Base-by-base conservation (phyloP, 2,329 filamentous ascomycete species). In the Neonectria sp. region DNA sequence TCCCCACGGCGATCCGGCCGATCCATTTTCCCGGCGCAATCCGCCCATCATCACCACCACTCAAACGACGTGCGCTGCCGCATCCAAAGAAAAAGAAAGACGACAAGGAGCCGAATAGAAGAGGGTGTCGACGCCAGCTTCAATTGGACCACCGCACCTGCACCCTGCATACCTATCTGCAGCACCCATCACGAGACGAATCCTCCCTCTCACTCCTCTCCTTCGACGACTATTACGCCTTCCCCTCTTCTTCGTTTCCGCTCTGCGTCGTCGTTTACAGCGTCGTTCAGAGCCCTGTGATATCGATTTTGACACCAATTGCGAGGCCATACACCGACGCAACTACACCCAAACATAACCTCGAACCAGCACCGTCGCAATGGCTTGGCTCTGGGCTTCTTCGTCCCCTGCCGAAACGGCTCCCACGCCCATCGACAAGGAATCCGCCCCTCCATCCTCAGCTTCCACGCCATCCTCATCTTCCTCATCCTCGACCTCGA, bases 331-430 rank as follows among this genome's bases (percentile, higher is more conserved):
- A 25, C 25, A 27, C 56, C 51, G 27, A 49, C 9, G 27, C n/a
- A 53, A 63, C 33, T n/a, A 33, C 27, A 49, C 45, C 60, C 35
- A 56, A 40, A 68, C 46, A 63, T 24, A 37, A 55, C n/a, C 40
- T 60, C 27, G 29, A 57, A 11, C 43, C 57, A 31, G 52, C 45
- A 40, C 21, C 35, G 46, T 70, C 73, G 81, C 62, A 69, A 91
- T 91, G 89, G 89, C 88, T 71, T 91, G 89, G 89, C 82, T 90
- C 68, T 91, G 88, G 88, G 82, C 86, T 66, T 82, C 81, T 6
- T 70, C 79, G n/a, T 74, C 80, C 17, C 68, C 81, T 17, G 67
- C 82, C 17, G 64, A 65, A 15, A 78, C 79, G 71, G 68, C 77
- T 21, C 49, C 73, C 15, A 40, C 72, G 49, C 71, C 73, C 40